Evolutionary conservation across 2,329 filamentous ascomycete genomes (phyloP).

Genomic region (Lachnellula subtilissima): DNA sequence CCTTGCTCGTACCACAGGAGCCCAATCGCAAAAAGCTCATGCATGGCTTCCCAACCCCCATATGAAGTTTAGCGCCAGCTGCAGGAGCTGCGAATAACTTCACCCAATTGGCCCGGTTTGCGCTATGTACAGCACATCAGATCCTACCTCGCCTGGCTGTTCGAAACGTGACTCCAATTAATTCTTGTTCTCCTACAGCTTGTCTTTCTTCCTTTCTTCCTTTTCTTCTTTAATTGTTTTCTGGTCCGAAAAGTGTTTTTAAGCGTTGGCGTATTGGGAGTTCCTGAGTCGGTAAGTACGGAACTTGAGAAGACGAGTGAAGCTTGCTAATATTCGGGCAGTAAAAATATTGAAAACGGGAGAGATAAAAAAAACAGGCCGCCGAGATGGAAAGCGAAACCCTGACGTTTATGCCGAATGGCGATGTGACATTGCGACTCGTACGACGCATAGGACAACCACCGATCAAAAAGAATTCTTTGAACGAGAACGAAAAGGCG

Average conservation of each 20-base stretch:
- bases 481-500: slow-evolving; percentile 8
- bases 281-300: neutral
- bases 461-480: neutral
- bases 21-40: neutral
- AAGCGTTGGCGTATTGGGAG: neutral
- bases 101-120: slow-evolving; percentile 3
- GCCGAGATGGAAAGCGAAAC: slow-evolving; percentile 19
- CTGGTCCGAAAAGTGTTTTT: neutral
- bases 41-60: neutral
- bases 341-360: neutral
- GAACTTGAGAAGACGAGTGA: too few species aligned
- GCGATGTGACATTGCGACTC: slow-evolving; percentile 21
- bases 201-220: neutral
- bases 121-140: slow-evolving; percentile 7
- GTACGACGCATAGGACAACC: slow-evolving; percentile 12
- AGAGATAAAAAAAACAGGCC: neutral
- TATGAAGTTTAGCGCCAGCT: neutral
- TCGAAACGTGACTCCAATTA: neutral
- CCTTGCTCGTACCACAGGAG: neutral
- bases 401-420: slow-evolving; percentile 24
- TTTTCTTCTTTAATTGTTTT: neutral
- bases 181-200: neutral
- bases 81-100: neutral
- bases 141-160: neutral
- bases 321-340: neutral